phyloP scores from a whole-genome alignment of 306 rosid species.

The Trifolium dubium region DNA sequence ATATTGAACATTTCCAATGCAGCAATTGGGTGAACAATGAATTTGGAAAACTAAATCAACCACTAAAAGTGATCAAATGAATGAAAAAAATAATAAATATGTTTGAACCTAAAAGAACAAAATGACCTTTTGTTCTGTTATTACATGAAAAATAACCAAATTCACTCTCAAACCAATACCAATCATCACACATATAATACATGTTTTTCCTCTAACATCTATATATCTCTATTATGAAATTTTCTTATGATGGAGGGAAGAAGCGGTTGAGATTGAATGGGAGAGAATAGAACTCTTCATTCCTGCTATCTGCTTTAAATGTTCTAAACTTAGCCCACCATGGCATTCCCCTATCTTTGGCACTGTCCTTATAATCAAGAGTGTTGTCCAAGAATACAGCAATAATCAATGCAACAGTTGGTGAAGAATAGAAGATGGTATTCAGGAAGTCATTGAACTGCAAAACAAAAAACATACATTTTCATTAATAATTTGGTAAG shows the following conservation, averaged over 20 bases:
- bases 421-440: constrained; percentile 84
- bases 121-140: constrained; percentile 23
- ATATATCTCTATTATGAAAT: not conserved
- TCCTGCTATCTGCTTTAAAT: constrained; percentile 78
- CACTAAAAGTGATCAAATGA: constrained; percentile 11
- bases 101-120: not conserved
- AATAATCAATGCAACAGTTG: constrained; percentile 77
- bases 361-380: constrained; percentile 80
- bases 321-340: constrained; percentile 94
- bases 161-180: constrained; percentile 34
- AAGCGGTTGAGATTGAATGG: constrained; percentile 96
- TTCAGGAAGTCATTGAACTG: constrained; percentile 92
- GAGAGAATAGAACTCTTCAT: constrained; percentile 88
- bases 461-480: constrained; percentile 25
- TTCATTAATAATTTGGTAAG: not conserved
- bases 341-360: constrained; percentile 95
- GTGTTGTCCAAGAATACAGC: constrained; percentile 93
- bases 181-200: constrained; percentile 32
- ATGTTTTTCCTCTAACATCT: constrained; percentile 66
- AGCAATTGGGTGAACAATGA: constrained; percentile 3
- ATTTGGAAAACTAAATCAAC: constrained; percentile 4
- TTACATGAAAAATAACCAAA: constrained; percentile 50
- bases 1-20: not conserved
- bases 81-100: not conserved
- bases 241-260: constrained; percentile 85